These are phyloP conservation scores for Sarcomyxa edulis DNA, from an alignment of 768 basidiomycete species.

Conservation along the genomic window DNA sequence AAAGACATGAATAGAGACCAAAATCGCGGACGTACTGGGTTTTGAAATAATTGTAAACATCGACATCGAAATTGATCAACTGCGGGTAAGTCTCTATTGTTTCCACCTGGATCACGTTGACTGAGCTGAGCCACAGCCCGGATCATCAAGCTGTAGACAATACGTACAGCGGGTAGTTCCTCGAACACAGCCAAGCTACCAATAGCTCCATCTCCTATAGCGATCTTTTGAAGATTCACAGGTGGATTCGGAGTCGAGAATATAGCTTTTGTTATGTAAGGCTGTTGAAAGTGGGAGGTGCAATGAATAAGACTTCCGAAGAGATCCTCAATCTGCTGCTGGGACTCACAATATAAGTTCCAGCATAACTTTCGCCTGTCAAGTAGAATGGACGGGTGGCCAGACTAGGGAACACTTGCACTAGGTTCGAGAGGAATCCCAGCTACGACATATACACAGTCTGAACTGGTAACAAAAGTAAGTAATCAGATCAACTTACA, in stretches of 20 bases:
- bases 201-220: conserved; percentile 69
- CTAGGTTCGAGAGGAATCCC: conserved; percentile 66
- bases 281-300: conserved; percentile 35
- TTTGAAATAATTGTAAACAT: conserved; percentile 63
- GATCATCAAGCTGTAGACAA: conserved; percentile 1
- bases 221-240: conserved; percentile 61
- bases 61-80: conserved; percentile 64
- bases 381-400: conserved; percentile 62
- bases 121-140: too few species aligned
- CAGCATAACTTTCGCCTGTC: conserved; percentile 74
- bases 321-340: too few species aligned
- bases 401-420: conserved; percentile 70
- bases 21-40: conserved; percentile 52
- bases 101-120: conserved; percentile 44
- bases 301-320: neutral
- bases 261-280: conserved; percentile 71
- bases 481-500: conserved; percentile 36
- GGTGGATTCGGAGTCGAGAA: conserved; percentile 60
- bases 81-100: conserved; percentile 72
- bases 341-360: conserved; percentile 60
- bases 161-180: conserved; percentile 49
- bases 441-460: conserved; percentile 52
- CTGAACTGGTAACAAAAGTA: too few species aligned
- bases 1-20: neutral
- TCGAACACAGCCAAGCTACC: conserved; percentile 42